Conservation (phyloP, 2,329 filamentous ascomycete genomes). For the Colletotrichum sublineola region DNA sequence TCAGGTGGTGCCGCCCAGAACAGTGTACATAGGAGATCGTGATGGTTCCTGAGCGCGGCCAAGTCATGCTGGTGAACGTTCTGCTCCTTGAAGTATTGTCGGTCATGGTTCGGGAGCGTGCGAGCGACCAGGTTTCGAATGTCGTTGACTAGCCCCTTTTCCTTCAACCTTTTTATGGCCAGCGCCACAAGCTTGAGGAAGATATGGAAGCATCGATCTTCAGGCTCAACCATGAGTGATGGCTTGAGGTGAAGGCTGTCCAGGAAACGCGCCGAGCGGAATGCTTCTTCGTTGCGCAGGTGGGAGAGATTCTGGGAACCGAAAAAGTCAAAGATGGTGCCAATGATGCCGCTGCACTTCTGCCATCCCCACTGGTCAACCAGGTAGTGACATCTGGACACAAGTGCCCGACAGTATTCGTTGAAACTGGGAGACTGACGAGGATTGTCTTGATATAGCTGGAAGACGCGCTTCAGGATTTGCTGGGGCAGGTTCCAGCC, state of each 20-base stretch:
- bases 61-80: slow-evolving; percentile 71
- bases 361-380: slow-evolving; percentile 76
- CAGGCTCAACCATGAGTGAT: slow-evolving; percentile 62
- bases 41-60: slow-evolving; percentile 75
- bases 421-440: slow-evolving; percentile 74
- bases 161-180: slow-evolving; percentile 65
- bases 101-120: slow-evolving; percentile 74
- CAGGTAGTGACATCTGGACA: slow-evolving; percentile 73
- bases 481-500: slow-evolving; percentile 73
- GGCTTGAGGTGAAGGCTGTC: slow-evolving; percentile 64
- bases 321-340: slow-evolving; percentile 77
- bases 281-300: slow-evolving; percentile 74
- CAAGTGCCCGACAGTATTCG: slow-evolving; percentile 71
- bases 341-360: slow-evolving; percentile 68
- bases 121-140: slow-evolving; percentile 72
- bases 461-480: slow-evolving; percentile 68
- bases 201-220: slow-evolving; percentile 76
- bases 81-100: slow-evolving; percentile 74
- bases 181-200: slow-evolving; percentile 75
- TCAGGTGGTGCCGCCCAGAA: slow-evolving; percentile 73
- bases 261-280: slow-evolving; percentile 71
- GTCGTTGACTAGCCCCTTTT: slow-evolving; percentile 65
- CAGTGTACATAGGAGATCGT: slow-evolving; percentile 75
- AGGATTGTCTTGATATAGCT: slow-evolving; percentile 67
- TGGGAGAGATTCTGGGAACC: slow-evolving; percentile 72